These are phyloP conservation scores for Dionaea muscipula DNA, from an alignment of 179 eudicot genomes.

Conservation along the genomic window DNA sequence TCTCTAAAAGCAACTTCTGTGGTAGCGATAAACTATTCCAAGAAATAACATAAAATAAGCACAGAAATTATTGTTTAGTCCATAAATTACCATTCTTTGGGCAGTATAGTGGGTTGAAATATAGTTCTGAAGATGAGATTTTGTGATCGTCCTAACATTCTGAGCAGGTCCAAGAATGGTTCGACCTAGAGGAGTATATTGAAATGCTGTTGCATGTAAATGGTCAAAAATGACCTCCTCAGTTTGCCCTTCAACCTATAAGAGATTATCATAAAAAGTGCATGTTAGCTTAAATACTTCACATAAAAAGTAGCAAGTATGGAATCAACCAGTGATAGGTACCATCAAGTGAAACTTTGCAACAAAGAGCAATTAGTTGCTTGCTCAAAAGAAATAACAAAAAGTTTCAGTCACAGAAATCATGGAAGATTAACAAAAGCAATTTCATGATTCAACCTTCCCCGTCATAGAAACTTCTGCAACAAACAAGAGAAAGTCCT, in stretches of 20 bases:
- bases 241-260: constrained; percentile 33
- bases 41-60: not conserved
- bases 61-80: no score
- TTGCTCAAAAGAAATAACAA: no score
- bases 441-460: no score
- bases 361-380: no score
- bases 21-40: not conserved
- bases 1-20: not conserved
- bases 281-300: not conserved
- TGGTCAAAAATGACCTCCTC: constrained; percentile 46
- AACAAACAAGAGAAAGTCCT: no score
- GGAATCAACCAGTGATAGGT: no score
- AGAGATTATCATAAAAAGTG: not conserved
- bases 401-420: no score
- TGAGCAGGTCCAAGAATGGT: constrained; percentile 41
- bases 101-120: constrained; percentile 37
- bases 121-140: constrained; percentile 31
- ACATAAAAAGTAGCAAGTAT: not conserved
- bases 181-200: constrained; percentile 34
- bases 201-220: constrained; percentile 44
- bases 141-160: constrained; percentile 29
- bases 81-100: constrained; percentile 33
- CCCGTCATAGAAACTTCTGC: no score
- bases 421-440: no score
- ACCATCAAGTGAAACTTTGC: no score